Base-by-base conservation (phyloP, 108 stramenopile genomes). In the Cyclotella kingstonii region DNA sequence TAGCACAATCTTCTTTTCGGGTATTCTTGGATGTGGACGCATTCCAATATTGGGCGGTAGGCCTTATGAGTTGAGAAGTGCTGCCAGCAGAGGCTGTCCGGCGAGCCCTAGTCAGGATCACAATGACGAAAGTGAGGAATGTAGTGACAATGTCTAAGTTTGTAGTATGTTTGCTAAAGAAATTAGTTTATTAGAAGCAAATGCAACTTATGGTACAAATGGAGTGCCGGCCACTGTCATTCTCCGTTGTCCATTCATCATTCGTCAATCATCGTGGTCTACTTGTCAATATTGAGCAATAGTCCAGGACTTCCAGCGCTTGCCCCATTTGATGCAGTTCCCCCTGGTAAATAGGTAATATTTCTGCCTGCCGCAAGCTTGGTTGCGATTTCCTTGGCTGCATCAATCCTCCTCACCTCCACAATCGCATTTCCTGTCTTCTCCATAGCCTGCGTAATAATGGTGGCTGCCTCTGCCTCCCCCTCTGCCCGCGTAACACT, bases 381-480 rank as follows among this genome's bases (percentile, higher is more conserved):
- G 54, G 66, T 85, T 2, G 99, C 99, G 67, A 99, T 97, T 54
- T 98, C 98, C 84, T 96, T 98, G 18, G 99, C 98, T 19, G 99
- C 97, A 78, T 99, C 99, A 69, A 99, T 99, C 49, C 97, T 91
- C 58, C 97, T 86, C 9, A 99, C 97, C 76, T 99, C 98, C 40
- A 99, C 87, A 72, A 99, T 92, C 31, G 94, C 99, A 63, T 90
- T 84, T 12, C 99, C 98, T 25, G 84, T 91, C 79, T 93, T 82
- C 71, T 94, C 93, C 77, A 99, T 94, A 18, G 99, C 97, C 54
- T 94, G 76, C 38, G 96, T 97, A 70, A 99, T 98, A 35, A 98
- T 93, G 55, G 64, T 65, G 34, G 99, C 99, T 5, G 98, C 96
- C 74, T 97, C 95, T 7, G 98, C 97, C 79, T 99, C 98, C 64